Conservation (phyloP, 805 yeast genomes). For the Monosporozyma siamensis region DNA sequence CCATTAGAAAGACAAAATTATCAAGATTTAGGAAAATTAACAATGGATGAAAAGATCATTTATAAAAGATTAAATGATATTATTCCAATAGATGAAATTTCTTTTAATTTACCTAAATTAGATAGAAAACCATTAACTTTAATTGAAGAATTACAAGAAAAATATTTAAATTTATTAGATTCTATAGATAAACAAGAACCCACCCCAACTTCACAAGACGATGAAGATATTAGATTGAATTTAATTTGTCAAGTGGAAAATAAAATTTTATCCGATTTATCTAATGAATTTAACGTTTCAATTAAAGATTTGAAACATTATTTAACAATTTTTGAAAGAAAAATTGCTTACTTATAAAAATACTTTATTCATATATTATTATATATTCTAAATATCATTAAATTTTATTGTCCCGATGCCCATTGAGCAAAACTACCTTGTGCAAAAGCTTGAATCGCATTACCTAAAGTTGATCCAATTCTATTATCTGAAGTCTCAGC, state of each 20-base stretch:
- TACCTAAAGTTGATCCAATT: slow-evolving; percentile 20
- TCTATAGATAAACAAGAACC: slow-evolving; percentile 4
- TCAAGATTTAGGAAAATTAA: slow-evolving; percentile 8
- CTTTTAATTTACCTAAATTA: neutral
- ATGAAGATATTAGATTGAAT: slow-evolving; percentile 2
- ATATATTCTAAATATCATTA: no score
- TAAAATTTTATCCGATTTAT: slow-evolving; percentile 8
- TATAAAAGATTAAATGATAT: slow-evolving; percentile 21
- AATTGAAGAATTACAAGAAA: slow-evolving; percentile 21
- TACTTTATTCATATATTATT: neutral
- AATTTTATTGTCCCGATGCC: slow-evolving; percentile 29
- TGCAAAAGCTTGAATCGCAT: slow-evolving; percentile 28
- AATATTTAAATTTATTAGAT: slow-evolving; percentile 12
- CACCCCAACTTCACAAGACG: neutral
- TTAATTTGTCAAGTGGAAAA: slow-evolving; percentile 11
- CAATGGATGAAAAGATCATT: slow-evolving; percentile 27
- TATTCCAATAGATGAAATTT: slow-evolving; percentile 15
- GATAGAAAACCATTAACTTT: slow-evolving; percentile 5
- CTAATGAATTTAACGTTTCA: slow-evolving; percentile 13
- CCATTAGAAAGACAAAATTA: slow-evolving; percentile 8
- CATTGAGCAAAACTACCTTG: slow-evolving; percentile 29
- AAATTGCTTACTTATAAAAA: slow-evolving; percentile 5
- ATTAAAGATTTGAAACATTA: slow-evolving; percentile 9
- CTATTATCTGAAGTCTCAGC: slow-evolving; percentile 19
- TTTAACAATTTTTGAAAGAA: slow-evolving; percentile 9